Evolutionary conservation across 768 basidiomycete species (phyloP), one percentile per base, ranked within the genome.

Genomic region (Steccherinum ochraceum): DNA sequence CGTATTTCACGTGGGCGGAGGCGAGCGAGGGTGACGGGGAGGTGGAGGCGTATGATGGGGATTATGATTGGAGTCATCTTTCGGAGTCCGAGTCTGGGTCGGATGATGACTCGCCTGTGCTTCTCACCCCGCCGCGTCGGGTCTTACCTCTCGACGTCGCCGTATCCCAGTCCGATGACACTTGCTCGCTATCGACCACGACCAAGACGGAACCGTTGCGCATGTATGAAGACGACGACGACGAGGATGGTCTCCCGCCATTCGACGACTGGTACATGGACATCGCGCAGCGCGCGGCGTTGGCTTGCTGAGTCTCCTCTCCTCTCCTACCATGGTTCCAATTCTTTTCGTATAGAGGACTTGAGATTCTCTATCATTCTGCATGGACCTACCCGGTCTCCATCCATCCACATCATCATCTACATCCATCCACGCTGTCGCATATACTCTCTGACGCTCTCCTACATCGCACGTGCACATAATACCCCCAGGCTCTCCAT

Each of bases 241-340:
- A 58, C 10, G 57, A 60, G 1, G 57, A 58, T 16, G 59, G 48
- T 3, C 56, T 61, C 23, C 60, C 60, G 5, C 56, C 60, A 10
- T 55, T 61, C 19, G 60, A 61, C 45, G 56, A 57, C 12, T 61
- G 56, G 58, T 61, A 61, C 45, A 53, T 53, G 43, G 39, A 46
- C 12, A 61, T 55, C 46, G 57, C 58, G 35, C 50, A 27, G 20
- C 56, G 60, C 19, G 26, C 47, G 10, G 19, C 18, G 5, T 19
- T 7, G 30, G n/a, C n/a, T n/a, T n/a, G n/a, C n/a, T n/a, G n/a
- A n/a, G n/a, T n/a, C n/a, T n/a, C n/a, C n/a, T n/a, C n/a, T n/a
- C n/a, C n/a, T n/a, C n/a, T n/a, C n/a, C n/a, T n/a, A n/a, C n/a
- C n/a, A n/a, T n/a, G n/a, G n/a, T n/a, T n/a, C n/a, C n/a, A n/a